A percentile compares a stretch with the other conserved stretches of the same genome.
phyloP scores from a whole-genome alignment of 1,284 basidiomycete species.

The Pisolithus thermaeus region DNA sequence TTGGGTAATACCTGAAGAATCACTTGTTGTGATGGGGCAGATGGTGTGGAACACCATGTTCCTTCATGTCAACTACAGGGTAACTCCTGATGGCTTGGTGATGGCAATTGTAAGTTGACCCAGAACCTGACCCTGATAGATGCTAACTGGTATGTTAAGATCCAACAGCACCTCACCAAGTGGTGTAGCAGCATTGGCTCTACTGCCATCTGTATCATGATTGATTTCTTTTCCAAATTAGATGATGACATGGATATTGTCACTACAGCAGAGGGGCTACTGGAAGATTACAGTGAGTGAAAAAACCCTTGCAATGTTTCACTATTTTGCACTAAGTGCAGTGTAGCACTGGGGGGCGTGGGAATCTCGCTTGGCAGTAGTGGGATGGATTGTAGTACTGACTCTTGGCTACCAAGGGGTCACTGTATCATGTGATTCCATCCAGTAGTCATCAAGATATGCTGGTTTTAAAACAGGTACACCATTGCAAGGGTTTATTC shows the following conservation, averaged over 20 bases:
- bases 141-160: not conserved
- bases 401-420: no score
- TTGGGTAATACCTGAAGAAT: not conserved
- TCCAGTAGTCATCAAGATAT: no score
- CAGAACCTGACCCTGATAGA: not conserved
- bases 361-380: no score
- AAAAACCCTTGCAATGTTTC: no score
- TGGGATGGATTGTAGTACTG: no score
- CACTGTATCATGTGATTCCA: no score
- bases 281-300: conserved; percentile 2
- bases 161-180: not conserved
- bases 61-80: not conserved
- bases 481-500: no score
- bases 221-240: not conserved
- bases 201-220: not conserved
- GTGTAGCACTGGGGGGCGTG: no score
- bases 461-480: no score
- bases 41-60: not conserved
- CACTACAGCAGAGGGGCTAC: not conserved
- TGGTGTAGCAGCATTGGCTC: not conserved
- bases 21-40: not conserved
- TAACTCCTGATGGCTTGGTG: not conserved
- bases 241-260: not conserved
- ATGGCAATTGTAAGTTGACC: conserved; percentile 1
- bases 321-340: no score